Base-by-base conservation (phyloP, 1,284 basidiomycete species). In the Lentinula novae-zelandiae region DNA sequence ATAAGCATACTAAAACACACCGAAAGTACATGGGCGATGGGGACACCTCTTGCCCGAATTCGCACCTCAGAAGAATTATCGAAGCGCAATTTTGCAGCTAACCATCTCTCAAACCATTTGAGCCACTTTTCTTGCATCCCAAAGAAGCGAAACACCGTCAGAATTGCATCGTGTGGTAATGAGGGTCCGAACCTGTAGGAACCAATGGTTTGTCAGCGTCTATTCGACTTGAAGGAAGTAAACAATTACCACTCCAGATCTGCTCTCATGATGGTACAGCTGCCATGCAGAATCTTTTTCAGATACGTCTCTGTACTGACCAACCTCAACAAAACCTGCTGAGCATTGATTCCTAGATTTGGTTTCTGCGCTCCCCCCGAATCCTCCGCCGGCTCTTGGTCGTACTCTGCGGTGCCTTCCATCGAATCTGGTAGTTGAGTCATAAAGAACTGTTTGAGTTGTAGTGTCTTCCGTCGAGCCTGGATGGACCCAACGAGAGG, bases 291-390 rank as follows among this genome's bases (percentile, higher is more conserved):
- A 53, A 7, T 22, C 17, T 22, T 53, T 36, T 39, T 53, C 36
- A 53, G 39, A 38, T 53, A 17, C n/a, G 52, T 36, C 15, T 53
- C 52, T 8, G 52, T 39, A 27, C 52, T 53, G 3, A 53, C 20
- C 52, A 53, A 17, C 52, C 52, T 53, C 52, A 53, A 22, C 52
- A 53, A 22, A n/a, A 39, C 52, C 52, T 53, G 52, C 52, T 53
- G 52, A n/a, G 52, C 36, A 53, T 15, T 39, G 13, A n/a, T 12
- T 10, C 36, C 52, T 8, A 17, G 34, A 17, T 34, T 22, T 34
- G 50, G 50, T 36, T 52, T 52, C 36, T 38, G 36, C 7, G 8
- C 36, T 38, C 12, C 36, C 33, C 10, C 50, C n/a, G 42, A 7
- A 20, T 33, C 33, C 13, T 38, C 9, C 7, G 10, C 15, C 5